These are phyloP conservation scores for Neofusicoccum cordaticola DNA, from an alignment of 2,329 filamentous ascomycete genomes.

Conservation along the genomic window DNA sequence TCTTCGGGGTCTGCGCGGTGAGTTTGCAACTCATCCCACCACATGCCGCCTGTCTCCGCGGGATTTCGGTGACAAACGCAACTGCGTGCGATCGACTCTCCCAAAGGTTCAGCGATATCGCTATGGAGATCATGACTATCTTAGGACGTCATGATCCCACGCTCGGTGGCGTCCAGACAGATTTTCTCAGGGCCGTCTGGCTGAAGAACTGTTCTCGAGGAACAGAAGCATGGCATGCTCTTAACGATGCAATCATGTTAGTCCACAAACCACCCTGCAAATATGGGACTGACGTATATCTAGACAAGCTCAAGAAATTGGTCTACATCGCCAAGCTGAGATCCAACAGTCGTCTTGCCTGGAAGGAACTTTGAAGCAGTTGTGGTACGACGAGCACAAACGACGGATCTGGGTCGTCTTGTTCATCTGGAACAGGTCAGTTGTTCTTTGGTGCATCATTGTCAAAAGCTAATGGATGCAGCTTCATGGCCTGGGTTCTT, in stretches of 20 bases:
- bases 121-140: not conserved
- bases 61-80: not conserved
- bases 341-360: not conserved
- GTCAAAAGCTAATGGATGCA: not conserved
- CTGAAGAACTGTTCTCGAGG: not conserved
- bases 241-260: not conserved
- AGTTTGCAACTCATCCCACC: not conserved
- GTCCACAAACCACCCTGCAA: too few relatives aligned
- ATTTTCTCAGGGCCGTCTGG: constrained; percentile 1
- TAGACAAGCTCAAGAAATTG: constrained; percentile 1
- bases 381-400: constrained; percentile 1
- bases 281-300: not conserved
- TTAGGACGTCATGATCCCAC: not conserved
- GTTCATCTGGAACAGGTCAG: constrained; percentile 7
- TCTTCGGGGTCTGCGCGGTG: not conserved
- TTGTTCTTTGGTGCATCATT: too few relatives aligned
- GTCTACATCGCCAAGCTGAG: constrained; percentile 1
- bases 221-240: constrained; percentile 4
- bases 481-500: not conserved
- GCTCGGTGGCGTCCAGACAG: not conserved
- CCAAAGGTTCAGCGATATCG: not conserved
- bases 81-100: not conserved
- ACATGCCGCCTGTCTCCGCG: not conserved
- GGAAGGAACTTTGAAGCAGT: not conserved
- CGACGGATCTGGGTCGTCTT: not conserved